Base-by-base conservation (phyloP, 108 stramenopile genomes). In the Parmales sp. region DNA sequence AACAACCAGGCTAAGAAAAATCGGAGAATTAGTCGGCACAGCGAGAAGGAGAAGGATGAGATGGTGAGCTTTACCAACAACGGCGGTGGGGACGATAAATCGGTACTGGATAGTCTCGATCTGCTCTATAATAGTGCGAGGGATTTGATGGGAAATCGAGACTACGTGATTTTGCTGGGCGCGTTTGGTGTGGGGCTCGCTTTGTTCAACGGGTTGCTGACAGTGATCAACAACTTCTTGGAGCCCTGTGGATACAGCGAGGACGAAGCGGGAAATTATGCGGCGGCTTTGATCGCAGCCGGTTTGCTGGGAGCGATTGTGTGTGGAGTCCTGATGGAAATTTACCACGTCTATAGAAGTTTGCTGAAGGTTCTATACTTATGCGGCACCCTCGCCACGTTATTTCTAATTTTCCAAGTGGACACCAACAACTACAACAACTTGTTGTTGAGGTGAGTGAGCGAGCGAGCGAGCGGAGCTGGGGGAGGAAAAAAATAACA, bases 131-230 rank as follows among this genome's bases (percentile, higher is more conserved):
- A 60, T 13, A 20, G 29, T 5, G 54, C n/a, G 36, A 31, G 0
- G 13, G 26, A 31, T 18, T 28, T 28, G n/a, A 16, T 6, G n/a
- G n/a, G 9, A 50, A 19, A 22, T 49, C 39, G 50, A 4, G n/a
- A 73, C 26, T 80, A 66, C 72, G 36, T 1, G 0, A 4, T 69
- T 5, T 54, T 80, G 37, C 23, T 69, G 9, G 8, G 69, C 13
- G 16, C 41, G 37, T 76, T 80, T 43, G 51, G 51, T 2, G 1
- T 66, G n/a, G 79, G 79, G 2, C 46, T 80, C 19, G 72, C 72
- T 2, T 36, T 76, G 29, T 80, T 80, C 70, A 76, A 80, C 60
- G 45, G 75, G 9, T 37, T 80, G 28, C 37, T 76, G 38, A 80
- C 79, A 0, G 64, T 80, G 25, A 25, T 80, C 13, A 67, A 69